Percentiles rank a stretch among this genome's conserved stretches.
Evolutionary conservation across 306 rosid genomes (phyloP).

Genomic region (Vigna reflexopilosa): DNA sequence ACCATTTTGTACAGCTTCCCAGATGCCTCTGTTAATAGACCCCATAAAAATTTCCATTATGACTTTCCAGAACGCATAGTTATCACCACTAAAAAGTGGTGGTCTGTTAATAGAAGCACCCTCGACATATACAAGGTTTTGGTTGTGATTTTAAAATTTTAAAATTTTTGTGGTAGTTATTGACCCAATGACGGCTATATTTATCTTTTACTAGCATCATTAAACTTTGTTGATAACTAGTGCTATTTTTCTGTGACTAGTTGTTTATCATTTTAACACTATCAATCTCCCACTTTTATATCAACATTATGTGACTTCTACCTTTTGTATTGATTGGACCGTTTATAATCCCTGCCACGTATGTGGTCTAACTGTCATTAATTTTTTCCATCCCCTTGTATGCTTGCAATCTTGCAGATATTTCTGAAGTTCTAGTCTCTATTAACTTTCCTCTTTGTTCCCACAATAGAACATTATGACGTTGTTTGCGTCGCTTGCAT

Average conservation of each 20-base stretch:
- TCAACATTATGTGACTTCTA: neutral
- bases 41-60: too few species aligned
- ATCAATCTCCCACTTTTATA: neutral
- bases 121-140: too few species aligned
- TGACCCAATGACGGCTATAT: neutral
- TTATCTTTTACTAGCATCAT: neutral
- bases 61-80: too few species aligned
- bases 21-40: too few species aligned
- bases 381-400: constrained; percentile 26
- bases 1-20: too few species aligned
- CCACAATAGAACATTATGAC: neutral
- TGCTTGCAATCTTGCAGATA: constrained; percentile 4
- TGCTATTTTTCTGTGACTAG: neutral
- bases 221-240: neutral
- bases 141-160: neutral
- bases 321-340: neutral
- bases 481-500: neutral
- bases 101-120: too few species aligned
- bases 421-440: constrained; percentile 25
- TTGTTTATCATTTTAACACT: constrained; percentile 7
- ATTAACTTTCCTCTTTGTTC: constrained; percentile 17
- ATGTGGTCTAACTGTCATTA: neutral
- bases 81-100: too few species aligned
- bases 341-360: neutral
- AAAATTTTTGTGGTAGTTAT: neutral